These are phyloP conservation scores for Trametes versicolor DNA, from an alignment of 1,284 basidiomycete genomes.

Conservation along the genomic window DNA sequence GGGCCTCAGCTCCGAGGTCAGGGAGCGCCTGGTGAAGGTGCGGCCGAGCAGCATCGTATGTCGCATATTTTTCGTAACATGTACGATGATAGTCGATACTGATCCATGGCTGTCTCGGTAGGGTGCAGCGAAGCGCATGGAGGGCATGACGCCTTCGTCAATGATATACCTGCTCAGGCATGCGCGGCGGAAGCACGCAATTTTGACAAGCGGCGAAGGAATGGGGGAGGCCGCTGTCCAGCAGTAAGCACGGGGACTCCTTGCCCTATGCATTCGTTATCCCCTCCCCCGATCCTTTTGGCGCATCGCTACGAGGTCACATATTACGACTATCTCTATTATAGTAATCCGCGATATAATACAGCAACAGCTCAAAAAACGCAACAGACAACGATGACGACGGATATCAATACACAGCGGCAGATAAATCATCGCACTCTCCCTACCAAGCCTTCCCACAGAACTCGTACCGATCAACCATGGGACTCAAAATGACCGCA, in stretches of 20 bases:
- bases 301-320: neutral
- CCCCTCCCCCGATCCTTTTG: neutral
- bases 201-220: neutral
- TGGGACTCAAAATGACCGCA: neutral
- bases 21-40: constrained; percentile 68
- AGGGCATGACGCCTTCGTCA: constrained; percentile 85
- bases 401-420: neutral
- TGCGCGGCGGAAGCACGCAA: constrained; percentile 55
- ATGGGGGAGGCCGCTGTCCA: neutral
- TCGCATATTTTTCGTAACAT: constrained; percentile 24
- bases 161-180: constrained; percentile 72
- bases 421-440: too few relatives aligned
- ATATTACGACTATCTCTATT: neutral
- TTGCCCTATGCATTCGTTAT: too few relatives aligned
- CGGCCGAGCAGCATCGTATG: constrained; percentile 78
- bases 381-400: neutral
- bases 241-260: neutral
- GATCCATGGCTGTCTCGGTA: constrained; percentile 44
- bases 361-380: too few relatives aligned
- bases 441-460: neutral
- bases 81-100: neutral
- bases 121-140: constrained; percentile 89
- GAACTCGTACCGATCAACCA: neutral
- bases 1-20: constrained; percentile 82
- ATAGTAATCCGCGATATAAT: too few relatives aligned